Evolutionary conservation across 2,329 filamentous ascomycete species (phyloP).

Genomic region (Capronia coronata): DNA sequence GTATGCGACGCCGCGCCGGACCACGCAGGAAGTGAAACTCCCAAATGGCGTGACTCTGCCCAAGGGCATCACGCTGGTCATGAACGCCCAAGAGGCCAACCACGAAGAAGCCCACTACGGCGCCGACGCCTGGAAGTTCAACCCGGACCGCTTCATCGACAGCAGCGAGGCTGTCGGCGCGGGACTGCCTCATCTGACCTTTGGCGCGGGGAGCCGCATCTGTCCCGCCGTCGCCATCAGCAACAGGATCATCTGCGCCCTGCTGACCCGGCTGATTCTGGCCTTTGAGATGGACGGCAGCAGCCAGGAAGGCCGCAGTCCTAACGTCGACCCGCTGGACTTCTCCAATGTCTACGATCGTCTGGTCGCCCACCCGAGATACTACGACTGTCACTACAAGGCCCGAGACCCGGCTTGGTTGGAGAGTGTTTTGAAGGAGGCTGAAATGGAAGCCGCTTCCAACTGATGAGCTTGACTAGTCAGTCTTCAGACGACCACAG

Average conservation of each 20-base stretch:
- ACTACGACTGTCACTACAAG: not conserved
- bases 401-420: conserved; percentile 5
- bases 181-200: conserved; percentile 4
- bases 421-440: not conserved
- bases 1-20: not conserved
- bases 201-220: conserved; percentile 2
- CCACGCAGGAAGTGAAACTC: not conserved
- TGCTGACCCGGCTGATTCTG: conserved; percentile 1
- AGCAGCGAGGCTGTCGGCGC: not conserved
- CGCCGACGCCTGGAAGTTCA: conserved; percentile 4
- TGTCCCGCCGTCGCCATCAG: conserved; percentile 6
- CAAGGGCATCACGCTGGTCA: conserved; percentile 6
- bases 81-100: conserved; percentile 9
- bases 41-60: not conserved
- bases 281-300: conserved; percentile 5
- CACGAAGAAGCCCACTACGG: conserved; percentile 5
- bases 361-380: not conserved
- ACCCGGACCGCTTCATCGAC: conserved; percentile 8
- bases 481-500: no score
- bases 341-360: conserved; percentile 4
- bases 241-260: conserved; percentile 7
- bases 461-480: no score
- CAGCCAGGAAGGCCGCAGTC: not conserved
- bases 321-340: not conserved
- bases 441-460: no score